Evolutionary conservation across 306 rosid genomes (phyloP), one percentile per base, ranked within the genome.

Genomic region (Gastrolobium bilobum): DNA sequence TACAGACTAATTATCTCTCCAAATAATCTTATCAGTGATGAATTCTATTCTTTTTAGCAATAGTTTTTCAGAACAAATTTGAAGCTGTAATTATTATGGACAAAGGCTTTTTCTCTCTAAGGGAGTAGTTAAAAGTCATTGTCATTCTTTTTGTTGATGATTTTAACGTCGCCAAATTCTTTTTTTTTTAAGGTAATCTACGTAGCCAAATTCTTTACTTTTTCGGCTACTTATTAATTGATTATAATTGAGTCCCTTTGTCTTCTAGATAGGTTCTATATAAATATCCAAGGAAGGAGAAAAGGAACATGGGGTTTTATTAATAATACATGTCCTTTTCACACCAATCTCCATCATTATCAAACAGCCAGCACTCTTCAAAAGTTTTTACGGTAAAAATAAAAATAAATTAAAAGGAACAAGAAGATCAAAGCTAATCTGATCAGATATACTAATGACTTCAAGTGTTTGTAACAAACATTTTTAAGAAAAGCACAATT

Each of bases 381-480:
- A 42, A 40, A 54, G 7, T 15, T 42, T 50, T 29, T 20, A 6
- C 5, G 57, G 37, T 20, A 20, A 20, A 20, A 20, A 20, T 20
- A 20, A 20, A 20, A 20, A 20, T 20, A 20, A 20, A 20, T 0
- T 20, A 20, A 20, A 10, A 40, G 42, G 29, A 76, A 35, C 7
- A 61, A 72, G 33, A 62, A 4, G 14, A 65, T 7, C 50, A 68
- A 11, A 67, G 31, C 44, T 26, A 52, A 14, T 42, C 48, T 54
- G 38, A 57, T 43, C 10, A 73, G 42, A 40, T 11, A 64, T 62
- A 51, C 64, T 11, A 76, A 11, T 76, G 38, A n/a, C 20, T 15
- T 40, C 37, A 77, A 77, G 74, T 77, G 48, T 44, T 56, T 31
- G 40, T 67, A 34, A 46, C 82, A 68, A 77, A 57, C 50, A 20